A percentile compares a stretch with the other conserved stretches of the same genome.
Conservation (phyloP, 2,329 filamentous ascomycete genomes). For the Grosmannia clavigera region DNA sequence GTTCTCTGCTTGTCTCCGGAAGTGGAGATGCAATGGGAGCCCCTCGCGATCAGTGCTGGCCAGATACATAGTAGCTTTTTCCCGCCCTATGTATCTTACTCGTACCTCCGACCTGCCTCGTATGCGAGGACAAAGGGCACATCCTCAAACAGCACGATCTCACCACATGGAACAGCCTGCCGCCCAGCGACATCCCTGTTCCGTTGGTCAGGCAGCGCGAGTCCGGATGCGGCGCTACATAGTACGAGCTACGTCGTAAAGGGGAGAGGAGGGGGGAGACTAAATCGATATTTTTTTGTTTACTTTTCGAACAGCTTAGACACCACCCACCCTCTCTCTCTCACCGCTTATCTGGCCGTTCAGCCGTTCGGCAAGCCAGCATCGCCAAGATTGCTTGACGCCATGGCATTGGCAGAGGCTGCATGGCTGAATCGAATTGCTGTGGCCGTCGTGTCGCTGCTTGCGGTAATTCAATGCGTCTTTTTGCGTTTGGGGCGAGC, state of each 20-base stretch:
- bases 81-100: neutral
- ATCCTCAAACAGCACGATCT: conserved; percentile 2
- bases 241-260: neutral
- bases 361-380: neutral
- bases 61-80: neutral
- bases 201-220: neutral
- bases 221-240: neutral
- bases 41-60: neutral
- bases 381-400: neutral
- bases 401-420: neutral
- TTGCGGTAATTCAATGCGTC: neutral
- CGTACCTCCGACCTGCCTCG: neutral
- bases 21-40: neutral
- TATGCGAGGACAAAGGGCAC: no score
- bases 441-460: neutral
- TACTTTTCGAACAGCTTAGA: neutral
- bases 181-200: neutral
- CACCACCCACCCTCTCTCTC: neutral
- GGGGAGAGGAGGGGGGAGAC: neutral
- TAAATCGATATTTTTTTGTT: neutral
- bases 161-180: neutral
- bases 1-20: neutral
- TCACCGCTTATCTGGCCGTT: neutral
- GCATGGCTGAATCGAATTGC: neutral
- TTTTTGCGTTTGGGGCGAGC: neutral